Percentiles rank a stretch among this genome's conserved stretches.
phyloP scores from a whole-genome alignment of 2,329 filamentous ascomycete species.

The Fusarium torulosum region DNA sequence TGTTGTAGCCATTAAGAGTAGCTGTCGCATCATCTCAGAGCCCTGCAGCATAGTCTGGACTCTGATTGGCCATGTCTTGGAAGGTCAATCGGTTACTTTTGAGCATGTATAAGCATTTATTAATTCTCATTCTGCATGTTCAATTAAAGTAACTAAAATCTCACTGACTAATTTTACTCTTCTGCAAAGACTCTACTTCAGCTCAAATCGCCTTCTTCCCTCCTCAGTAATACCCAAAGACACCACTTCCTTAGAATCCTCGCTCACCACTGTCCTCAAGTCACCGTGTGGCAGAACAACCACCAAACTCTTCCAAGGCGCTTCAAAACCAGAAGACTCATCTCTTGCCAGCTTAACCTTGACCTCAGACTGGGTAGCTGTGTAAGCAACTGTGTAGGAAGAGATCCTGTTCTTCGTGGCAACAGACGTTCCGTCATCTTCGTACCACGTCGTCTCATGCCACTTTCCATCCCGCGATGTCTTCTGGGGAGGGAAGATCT shows the following conservation, averaged over 20 bases:
- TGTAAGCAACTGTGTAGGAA: conserved; percentile 50
- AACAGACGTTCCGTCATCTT: conserved; percentile 55
- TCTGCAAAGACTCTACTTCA: not conserved
- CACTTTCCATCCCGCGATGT: conserved; percentile 34
- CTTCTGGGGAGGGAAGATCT: conserved; percentile 57
- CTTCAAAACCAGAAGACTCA: conserved; percentile 51
- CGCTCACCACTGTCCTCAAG: conserved; percentile 1
- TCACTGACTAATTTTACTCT: no score
- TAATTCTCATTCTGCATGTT: no score
- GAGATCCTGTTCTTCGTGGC: conserved; percentile 51
- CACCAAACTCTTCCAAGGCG: conserved; percentile 52
- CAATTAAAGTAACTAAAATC: no score
- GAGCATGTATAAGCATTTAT: no score
- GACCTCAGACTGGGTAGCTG: conserved; percentile 34
- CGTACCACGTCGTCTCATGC: conserved; percentile 53
- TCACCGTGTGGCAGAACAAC: conserved; percentile 53
- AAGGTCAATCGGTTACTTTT: no score
- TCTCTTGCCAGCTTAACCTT: conserved; percentile 48
- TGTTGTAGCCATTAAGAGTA: no score
- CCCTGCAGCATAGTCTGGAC: no score
- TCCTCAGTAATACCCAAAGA: conserved; percentile 7
- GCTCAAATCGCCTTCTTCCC: conserved; percentile 6
- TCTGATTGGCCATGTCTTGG: no score
- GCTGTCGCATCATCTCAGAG: no score
- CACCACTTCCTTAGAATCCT: not conserved